A percentile compares a stretch with the other conserved stretches of the same genome.
These are phyloP conservation scores for Oidium heveae DNA, from an alignment of 2,329 filamentous ascomycete species.

Conservation along the genomic window DNA sequence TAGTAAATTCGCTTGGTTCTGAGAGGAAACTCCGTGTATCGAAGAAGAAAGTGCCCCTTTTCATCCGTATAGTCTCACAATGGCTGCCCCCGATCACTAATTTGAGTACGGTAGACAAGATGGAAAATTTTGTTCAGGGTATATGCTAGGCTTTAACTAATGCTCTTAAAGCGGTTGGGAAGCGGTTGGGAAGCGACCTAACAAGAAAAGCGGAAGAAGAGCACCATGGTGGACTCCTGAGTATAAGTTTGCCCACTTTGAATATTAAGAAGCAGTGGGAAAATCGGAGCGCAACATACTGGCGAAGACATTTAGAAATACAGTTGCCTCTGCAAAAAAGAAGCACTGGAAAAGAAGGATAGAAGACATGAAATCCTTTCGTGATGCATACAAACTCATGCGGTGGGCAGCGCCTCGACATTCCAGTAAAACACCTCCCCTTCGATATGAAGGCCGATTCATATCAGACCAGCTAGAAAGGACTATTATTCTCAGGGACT, in stretches of 20 bases:
- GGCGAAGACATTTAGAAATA: too few relatives aligned
- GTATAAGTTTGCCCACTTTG: not conserved
- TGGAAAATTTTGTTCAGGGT: not conserved
- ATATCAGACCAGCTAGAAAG: too few relatives aligned
- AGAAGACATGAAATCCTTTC: too few relatives aligned
- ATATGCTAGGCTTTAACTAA: not conserved
- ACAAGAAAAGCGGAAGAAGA: not conserved
- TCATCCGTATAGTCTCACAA: not conserved
- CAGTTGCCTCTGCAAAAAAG: too few relatives aligned
- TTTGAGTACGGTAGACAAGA: not conserved
- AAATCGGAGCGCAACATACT: too few relatives aligned
- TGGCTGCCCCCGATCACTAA: not conserved
- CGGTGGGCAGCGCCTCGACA: too few relatives aligned
- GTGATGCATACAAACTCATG: too few relatives aligned
- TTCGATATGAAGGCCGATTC: too few relatives aligned
- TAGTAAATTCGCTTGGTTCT: not conserved
- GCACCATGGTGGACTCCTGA: not conserved
- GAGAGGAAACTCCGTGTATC: not conserved
- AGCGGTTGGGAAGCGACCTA: not conserved
- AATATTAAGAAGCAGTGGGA: not conserved
- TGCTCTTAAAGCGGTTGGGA: not conserved
- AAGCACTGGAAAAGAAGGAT: too few relatives aligned
- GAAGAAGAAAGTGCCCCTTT: not conserved
- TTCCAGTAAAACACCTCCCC: too few relatives aligned
- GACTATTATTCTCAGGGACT: too few relatives aligned